phyloP scores from a whole-genome alignment of 768 basidiomycete species.

The Serendipita sp. region DNA sequence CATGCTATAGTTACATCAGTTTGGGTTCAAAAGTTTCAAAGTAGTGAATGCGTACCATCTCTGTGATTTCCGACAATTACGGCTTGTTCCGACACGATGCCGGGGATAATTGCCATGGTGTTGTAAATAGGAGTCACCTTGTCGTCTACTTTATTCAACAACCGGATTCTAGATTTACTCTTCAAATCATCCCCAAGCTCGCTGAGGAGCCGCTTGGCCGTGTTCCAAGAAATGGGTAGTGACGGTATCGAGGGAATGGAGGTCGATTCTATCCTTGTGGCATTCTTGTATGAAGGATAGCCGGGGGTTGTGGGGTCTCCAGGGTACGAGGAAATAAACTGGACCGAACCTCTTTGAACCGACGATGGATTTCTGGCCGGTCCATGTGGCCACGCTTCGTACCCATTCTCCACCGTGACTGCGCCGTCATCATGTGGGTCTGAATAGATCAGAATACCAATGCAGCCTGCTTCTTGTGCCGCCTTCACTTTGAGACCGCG shows the following conservation, averaged over 20 bases:
- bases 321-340: constrained; percentile 48
- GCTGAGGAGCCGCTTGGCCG: constrained; percentile 52
- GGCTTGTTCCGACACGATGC: constrained; percentile 68
- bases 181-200: constrained; percentile 25
- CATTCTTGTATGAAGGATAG: constrained; percentile 70
- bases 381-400: constrained; percentile 28
- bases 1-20: not conserved
- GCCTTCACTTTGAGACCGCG: constrained; percentile 80
- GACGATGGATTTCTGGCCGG: constrained; percentile 63
- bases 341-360: constrained; percentile 75
- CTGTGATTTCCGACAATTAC: constrained; percentile 80
- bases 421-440: constrained; percentile 77
- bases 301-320: constrained; percentile 81
- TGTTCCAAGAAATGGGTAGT: constrained; percentile 79
- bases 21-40: not conserved
- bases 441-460: constrained; percentile 64
- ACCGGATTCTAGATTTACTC: constrained; percentile 29
- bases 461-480: constrained; percentile 70
- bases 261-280: constrained; percentile 34
- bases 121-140: constrained; percentile 87
- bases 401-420: constrained; percentile 62
- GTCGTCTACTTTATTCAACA: constrained; percentile 61
- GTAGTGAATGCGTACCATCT: constrained; percentile 29
- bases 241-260: constrained; percentile 56
- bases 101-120: constrained; percentile 67